These are phyloP conservation scores for Erythrophleum ivorense DNA, from an alignment of 331 rosid species.

Conservation along the genomic window DNA sequence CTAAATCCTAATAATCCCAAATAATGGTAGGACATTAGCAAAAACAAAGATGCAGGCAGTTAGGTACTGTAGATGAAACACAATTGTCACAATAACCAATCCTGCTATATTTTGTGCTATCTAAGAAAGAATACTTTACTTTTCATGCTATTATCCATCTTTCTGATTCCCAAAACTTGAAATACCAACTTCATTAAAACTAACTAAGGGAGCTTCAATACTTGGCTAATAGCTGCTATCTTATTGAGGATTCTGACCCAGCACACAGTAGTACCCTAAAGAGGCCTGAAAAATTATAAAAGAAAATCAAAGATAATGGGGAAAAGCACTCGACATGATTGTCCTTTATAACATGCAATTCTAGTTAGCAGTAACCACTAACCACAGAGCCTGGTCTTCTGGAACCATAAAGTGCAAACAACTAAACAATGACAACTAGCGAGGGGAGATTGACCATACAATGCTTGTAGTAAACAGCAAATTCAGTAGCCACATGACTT, in stretches of 20 bases:
- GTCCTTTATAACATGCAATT: constrained; percentile 4
- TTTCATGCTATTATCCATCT: too few species aligned
- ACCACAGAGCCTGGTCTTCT: constrained; percentile 14
- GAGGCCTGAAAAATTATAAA: not conserved
- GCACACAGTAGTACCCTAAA: not conserved
- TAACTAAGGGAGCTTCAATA: too few species aligned
- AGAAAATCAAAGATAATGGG: not conserved
- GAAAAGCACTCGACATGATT: not conserved
- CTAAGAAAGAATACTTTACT: too few species aligned
- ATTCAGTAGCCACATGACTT: constrained; percentile 31
- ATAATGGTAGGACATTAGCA: not conserved
- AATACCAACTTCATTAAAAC: too few species aligned
- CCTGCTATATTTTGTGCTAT: too few species aligned
- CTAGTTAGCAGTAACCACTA: not conserved
- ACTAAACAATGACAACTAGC: constrained; percentile 29
- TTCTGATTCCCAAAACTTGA: too few species aligned
- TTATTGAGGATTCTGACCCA: constrained; percentile 6
- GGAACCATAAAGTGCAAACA: constrained; percentile 18
- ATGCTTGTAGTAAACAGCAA: constrained; percentile 28
- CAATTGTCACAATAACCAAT: too few species aligned
- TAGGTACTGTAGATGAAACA: too few species aligned
- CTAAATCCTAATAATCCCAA: too few species aligned
- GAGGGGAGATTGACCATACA: constrained; percentile 33
- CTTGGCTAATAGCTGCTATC: constrained; percentile 6
- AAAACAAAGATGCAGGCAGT: too few species aligned